Evolutionary conservation across 2,329 filamentous ascomycete genomes (phyloP), one percentile per base, ranked within the genome.

Genomic region (Fusarium sp.): DNA sequence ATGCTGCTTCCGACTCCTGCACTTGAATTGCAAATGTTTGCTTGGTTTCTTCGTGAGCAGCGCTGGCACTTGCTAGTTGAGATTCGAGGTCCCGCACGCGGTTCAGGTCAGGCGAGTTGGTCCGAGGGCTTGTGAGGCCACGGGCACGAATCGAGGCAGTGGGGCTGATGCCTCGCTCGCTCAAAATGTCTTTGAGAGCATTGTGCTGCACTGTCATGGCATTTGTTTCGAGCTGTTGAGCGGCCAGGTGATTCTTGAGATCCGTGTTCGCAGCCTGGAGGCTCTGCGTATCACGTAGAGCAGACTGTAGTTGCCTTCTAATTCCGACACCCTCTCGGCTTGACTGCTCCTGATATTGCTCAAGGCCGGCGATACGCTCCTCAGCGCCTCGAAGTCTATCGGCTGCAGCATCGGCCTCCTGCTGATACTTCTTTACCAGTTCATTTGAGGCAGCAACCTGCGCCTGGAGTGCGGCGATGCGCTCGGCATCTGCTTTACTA

Each of bases 271-370:
- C 89, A 36, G 92, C 89, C 72, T 94, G 92, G 28, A 97, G 85
- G n/a, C 88, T 86, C 78, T 97, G 94, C 13, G 92, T 90, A 62
- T 99, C 95, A 70, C 91, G 92, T 79, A 97, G 86, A 6, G 93
- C 90, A 28, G 90, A 87, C 78, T 98, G 96, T 56, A 99, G 87
- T 77, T 98, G 95, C 77, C 96, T 91, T 58, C 96, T 90, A 71
- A 98, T 94, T 37, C 91, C 90, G 58, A 99, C 90, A 51, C 94
- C 94, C 80, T 99, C 97, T 46, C 96, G 90, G 80, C 95, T 98
- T 5, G 95, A 92, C 81, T 99, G 96, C 78, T 99, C 96, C 81
- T 99, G 96, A 79, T 98, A 98, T 30, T 94, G 94, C 80, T 99
- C 96, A 4, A 99, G 87, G 7, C 96, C 96, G 6, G 96, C 97